Percentiles rank a stretch among this genome's conserved stretches.
Conservation (phyloP, 116 monocot genomes). For the Zostera marina region DNA sequence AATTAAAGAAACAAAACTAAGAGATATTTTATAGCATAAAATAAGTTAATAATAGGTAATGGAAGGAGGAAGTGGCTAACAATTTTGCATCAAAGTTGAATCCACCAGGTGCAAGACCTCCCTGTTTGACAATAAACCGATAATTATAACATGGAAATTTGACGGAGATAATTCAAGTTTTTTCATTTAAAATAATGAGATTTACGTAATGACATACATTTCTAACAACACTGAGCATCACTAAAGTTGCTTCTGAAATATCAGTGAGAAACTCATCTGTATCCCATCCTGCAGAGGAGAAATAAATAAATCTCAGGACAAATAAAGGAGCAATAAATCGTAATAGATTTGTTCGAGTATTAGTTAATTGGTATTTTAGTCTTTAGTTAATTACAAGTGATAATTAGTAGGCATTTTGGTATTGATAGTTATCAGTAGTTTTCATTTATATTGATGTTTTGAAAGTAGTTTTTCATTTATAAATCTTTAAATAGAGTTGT, state of each 20-base stretch:
- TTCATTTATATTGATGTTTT: no score
- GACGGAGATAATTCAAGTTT: background rate
- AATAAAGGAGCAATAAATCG: background rate
- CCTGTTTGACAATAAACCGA: conserved; percentile 17
- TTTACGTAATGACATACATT: conserved; percentile 39
- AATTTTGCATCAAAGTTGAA: conserved; percentile 98
- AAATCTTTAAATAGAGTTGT: no score
- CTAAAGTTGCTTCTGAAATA: conserved; percentile 76
- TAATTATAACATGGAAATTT: background rate
- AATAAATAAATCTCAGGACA: background rate
- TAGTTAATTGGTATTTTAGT: no score
- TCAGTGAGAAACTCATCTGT: conserved; percentile 94
- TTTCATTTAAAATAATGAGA: background rate
- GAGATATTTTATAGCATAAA: background rate
- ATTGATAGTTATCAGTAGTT: no score
- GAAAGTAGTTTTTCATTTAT: no score
- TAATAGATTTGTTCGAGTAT: background rate
- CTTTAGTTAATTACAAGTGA: no score
- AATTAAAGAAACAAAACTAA: background rate
- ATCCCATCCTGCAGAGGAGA: conserved; percentile 63
- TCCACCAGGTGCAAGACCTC: conserved; percentile 92
- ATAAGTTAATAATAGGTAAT: no score
- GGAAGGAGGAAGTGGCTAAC: conserved; percentile 19
- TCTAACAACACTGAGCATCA: conserved; percentile 90
- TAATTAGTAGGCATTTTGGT: no score